Base-by-base conservation (phyloP, 192 early-diverging fungal species). In the Entomortierella lignicola region DNA sequence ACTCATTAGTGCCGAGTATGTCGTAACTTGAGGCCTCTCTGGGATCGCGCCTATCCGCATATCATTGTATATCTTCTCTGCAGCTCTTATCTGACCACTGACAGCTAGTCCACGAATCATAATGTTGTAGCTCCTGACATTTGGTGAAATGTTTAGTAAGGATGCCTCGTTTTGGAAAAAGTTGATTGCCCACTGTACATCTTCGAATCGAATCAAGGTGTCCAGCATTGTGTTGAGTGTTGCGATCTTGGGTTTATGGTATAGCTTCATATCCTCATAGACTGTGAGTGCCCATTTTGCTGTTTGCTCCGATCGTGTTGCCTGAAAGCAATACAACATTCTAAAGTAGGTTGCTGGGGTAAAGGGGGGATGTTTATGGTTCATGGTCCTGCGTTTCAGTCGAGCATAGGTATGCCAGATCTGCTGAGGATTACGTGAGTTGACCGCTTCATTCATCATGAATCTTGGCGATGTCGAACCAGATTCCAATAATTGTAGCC, bases 1-100 rank as follows among this genome's bases (percentile, higher is more conserved):
- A 55, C 63, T 43, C 48, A 79, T 69, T 12, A 79, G 56, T 4
- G 75, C 68, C 31, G 75, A 79, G 26, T 79, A 79, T 2, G 75
- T 79, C 4, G 52, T 20, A 1, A 79, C 62, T 54, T 70, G 62
- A 5, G 75, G 67, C 8, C 32, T 48, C 12, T 21, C 41, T 11
- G 41, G 29, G n/a, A 70, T 23, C 17, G 41, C 23, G 12, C 51
- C 75, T 11, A 37, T 27, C 18, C 75, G 67, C 68, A 79, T 64
- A 3, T 79, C 62, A 27, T 41, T 23, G 37, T 70, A 79, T 1
- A 79, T 70, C 29, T 70, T 53, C 11, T 54, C 31, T 0, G 75
- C 75, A 11, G 30, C 51, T 17, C 54, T 29, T 18, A 66, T 15
- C 47, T 44, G 66, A 1, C 57, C 67, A 23, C 25, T 42, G 21